These are phyloP conservation scores for Mycena alexandri DNA, from an alignment of 768 basidiomycete genomes.

Conservation along the genomic window DNA sequence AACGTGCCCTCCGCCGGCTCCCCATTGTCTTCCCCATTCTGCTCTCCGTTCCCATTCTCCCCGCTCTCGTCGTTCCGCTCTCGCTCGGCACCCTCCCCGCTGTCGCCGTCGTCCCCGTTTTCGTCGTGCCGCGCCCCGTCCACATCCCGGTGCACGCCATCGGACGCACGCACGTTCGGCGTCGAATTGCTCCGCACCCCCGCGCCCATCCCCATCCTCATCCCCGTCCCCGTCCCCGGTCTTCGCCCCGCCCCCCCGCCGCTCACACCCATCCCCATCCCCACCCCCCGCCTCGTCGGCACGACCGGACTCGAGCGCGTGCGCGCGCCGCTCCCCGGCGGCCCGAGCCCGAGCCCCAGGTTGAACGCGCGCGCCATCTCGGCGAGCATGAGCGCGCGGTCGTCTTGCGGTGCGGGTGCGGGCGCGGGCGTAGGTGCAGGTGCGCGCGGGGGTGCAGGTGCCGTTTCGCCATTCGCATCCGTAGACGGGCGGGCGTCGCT, in stretches of 20 bases:
- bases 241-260: no score
- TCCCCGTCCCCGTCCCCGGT: neutral
- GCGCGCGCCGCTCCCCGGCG: conserved; percentile 15
- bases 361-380: conserved; percentile 89
- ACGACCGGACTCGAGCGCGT: no score
- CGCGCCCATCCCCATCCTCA: neutral
- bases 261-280: neutral
- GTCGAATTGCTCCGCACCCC: neutral
- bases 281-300: neutral
- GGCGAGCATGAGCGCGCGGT: conserved; percentile 78
- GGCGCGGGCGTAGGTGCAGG: no score
- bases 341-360: conserved; percentile 69
- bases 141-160: no score
- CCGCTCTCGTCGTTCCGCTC: neutral
- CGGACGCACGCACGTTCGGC: no score
- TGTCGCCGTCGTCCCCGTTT: no score
- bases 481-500: no score
- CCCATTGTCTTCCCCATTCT: neutral
- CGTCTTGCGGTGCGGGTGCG: conserved; percentile 58
- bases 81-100: neutral
- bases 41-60: neutral
- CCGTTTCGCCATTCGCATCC: no score
- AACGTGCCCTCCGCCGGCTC: conserved; percentile 75
- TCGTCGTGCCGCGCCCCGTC: no score
- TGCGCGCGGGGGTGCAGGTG: no score